Evolutionary conservation across 257 asterid genomes (phyloP).

Genomic region (Przewalskia tangutica): DNA sequence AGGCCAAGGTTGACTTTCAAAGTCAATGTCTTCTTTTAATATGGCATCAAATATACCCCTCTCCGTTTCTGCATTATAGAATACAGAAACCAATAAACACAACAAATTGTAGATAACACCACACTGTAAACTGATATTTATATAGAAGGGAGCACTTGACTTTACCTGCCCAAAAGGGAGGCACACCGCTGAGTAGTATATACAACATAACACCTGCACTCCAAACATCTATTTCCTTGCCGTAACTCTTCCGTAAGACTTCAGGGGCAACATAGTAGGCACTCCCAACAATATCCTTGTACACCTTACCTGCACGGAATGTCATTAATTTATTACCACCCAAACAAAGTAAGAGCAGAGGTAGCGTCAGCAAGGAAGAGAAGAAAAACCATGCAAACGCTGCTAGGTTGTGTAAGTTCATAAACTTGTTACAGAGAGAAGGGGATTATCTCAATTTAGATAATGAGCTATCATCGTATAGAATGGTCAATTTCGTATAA

Average conservation of each 20-base stretch:
- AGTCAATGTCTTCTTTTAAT: conserved; percentile 49
- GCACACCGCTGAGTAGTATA: conserved; percentile 71
- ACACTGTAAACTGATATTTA: neutral
- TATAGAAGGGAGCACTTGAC: neutral
- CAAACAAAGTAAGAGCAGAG: neutral
- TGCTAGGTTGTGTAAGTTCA: neutral
- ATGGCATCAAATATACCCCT: conserved; percentile 61
- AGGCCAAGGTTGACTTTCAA: conserved; percentile 64
- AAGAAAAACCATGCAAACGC: neutral
- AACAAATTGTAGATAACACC: neutral
- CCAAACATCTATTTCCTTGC: conserved; percentile 78
- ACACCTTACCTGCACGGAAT: conserved; percentile 42
- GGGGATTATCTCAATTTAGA: neutral
- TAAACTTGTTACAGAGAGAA: neutral
- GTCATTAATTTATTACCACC: neutral
- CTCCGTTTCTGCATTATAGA: conserved; percentile 44
- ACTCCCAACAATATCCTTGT: conserved; percentile 72
- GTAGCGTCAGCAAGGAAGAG: neutral
- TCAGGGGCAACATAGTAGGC: conserved; percentile 87
- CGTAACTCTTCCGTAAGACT: conserved; percentile 55
- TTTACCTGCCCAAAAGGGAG: conserved; percentile 86
- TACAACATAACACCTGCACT: conserved; percentile 83
- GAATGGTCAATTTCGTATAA: neutral
- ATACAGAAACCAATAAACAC: neutral
- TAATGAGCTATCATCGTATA: neutral